Evolutionary conservation across 2,329 filamentous ascomycete species (phyloP).

Genomic region (Conoideocrella luteorostrata): DNA sequence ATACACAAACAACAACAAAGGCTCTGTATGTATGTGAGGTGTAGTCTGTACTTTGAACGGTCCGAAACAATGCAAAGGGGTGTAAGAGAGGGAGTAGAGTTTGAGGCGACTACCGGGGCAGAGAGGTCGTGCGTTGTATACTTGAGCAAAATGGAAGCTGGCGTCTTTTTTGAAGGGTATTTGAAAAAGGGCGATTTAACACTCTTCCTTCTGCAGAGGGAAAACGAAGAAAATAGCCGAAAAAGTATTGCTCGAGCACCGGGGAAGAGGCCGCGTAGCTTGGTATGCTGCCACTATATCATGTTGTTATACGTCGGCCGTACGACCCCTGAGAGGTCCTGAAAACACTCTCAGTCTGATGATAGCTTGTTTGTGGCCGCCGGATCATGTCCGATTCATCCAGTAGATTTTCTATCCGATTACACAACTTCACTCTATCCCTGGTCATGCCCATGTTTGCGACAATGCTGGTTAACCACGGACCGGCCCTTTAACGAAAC

Average conservation of each 20-base stretch:
- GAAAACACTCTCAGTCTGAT: slow-evolving; percentile 8
- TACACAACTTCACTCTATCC: slow-evolving; percentile 7
- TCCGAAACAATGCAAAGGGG: too few relatives aligned
- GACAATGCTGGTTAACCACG: slow-evolving; percentile 9
- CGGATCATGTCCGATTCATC: slow-evolving; percentile 2
- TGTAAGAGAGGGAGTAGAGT: too few relatives aligned
- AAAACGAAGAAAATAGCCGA: slow-evolving; percentile 6
- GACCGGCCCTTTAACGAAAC: slow-evolving; percentile 11
- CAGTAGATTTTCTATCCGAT: slow-evolving; percentile 7
- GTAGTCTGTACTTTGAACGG: not conserved
- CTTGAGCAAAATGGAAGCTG: not conserved
- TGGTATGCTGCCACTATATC: slow-evolving; percentile 4
- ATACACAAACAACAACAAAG: slow-evolving; percentile 5
- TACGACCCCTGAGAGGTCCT: slow-evolving; percentile 8
- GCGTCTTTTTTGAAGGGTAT: not conserved
- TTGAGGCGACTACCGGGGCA: too few relatives aligned
- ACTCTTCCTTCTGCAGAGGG: not conserved
- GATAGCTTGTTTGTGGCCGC: slow-evolving; percentile 8
- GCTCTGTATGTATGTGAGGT: slow-evolving; percentile 1
- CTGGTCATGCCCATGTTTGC: slow-evolving; percentile 10
- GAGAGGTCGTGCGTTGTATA: too few relatives aligned
- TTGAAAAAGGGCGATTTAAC: not conserved
- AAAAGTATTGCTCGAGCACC: slow-evolving; percentile 1
- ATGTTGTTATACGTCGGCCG: slow-evolving; percentile 12
- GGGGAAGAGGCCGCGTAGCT: slow-evolving; percentile 1